phyloP scores from a whole-genome alignment of 352 stramenopile genomes.

The Phytophthora boehmeriae region DNA sequence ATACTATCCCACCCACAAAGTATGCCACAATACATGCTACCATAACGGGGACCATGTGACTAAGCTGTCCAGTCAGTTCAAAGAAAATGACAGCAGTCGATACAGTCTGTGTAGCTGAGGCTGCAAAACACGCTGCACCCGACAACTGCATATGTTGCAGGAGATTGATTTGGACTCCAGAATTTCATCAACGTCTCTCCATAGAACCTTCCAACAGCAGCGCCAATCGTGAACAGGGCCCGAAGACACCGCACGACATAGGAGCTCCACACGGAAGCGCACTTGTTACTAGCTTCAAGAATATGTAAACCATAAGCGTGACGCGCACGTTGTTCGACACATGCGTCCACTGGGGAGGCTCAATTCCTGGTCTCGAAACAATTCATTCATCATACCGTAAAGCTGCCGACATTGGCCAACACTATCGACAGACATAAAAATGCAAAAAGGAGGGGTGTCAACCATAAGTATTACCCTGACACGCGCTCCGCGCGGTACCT shows the following conservation, averaged over 20 bases:
- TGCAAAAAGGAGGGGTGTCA: too few relatives aligned
- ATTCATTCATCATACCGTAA: slow-evolving; percentile 82
- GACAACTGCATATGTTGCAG: slow-evolving; percentile 90
- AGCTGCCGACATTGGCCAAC: too few relatives aligned
- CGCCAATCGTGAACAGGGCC: slow-evolving; percentile 85
- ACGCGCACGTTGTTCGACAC: slow-evolving; percentile 60
- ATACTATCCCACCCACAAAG: slow-evolving; percentile 76
- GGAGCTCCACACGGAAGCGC: slow-evolving; percentile 73
- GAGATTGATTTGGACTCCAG: slow-evolving; percentile 77
- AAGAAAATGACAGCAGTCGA: slow-evolving; percentile 90
- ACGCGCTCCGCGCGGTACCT: too few relatives aligned
- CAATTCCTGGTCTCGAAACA: slow-evolving; percentile 70
- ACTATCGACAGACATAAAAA: too few relatives aligned
- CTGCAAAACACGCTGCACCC: slow-evolving; percentile 91
- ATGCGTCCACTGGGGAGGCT: slow-evolving; percentile 70
- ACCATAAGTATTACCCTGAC: too few relatives aligned
- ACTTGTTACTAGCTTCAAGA: slow-evolving; percentile 74
- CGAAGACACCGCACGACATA: slow-evolving; percentile 82
- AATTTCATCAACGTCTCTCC: slow-evolving; percentile 82
- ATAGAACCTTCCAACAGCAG: slow-evolving; percentile 72
- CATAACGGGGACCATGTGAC: slow-evolving; percentile 86
- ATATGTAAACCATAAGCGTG: slow-evolving; percentile 72
- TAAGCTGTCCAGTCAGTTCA: slow-evolving; percentile 80
- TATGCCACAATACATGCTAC: slow-evolving; percentile 82
- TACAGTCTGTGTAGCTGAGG: slow-evolving; percentile 90